These are phyloP conservation scores for Lasiodiplodia hormozganensis DNA, from an alignment of 2,329 filamentous ascomycete species.

Conservation along the genomic window DNA sequence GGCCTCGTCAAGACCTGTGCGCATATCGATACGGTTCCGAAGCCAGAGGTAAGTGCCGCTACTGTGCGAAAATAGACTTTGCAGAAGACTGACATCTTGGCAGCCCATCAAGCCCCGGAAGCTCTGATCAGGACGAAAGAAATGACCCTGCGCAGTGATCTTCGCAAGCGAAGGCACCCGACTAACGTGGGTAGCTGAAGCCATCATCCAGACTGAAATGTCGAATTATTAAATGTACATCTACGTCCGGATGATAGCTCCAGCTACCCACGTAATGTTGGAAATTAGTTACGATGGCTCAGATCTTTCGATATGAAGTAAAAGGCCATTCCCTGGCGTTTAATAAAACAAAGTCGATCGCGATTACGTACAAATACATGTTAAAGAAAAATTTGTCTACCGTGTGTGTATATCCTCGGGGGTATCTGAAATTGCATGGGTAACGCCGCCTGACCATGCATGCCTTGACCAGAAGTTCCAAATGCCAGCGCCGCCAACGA, in stretches of 20 bases:
- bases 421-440: not conserved
- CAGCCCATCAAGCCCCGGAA: slow-evolving; percentile 23
- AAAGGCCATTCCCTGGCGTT: too few species aligned
- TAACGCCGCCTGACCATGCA: not conserved
- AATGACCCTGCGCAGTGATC: too few species aligned
- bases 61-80: not conserved
- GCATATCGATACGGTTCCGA: slow-evolving; percentile 36
- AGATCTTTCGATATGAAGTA: too few species aligned
- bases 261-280: too few species aligned
- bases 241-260: too few species aligned
- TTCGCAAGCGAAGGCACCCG: too few species aligned
- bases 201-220: too few species aligned
- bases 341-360: not conserved
- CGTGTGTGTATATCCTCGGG: not conserved
- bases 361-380: not conserved
- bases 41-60: not conserved
- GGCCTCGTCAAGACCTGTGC: slow-evolving; percentile 38
- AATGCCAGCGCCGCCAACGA: not conserved
- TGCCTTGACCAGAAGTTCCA: not conserved
- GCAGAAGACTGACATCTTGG: not conserved
- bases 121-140: not conserved
- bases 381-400: not conserved
- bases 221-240: too few species aligned
- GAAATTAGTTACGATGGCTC: too few species aligned
- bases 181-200: too few species aligned